Conservation (phyloP, 2,329 filamentous ascomycete species). For the Rutstroemia sp. region DNA sequence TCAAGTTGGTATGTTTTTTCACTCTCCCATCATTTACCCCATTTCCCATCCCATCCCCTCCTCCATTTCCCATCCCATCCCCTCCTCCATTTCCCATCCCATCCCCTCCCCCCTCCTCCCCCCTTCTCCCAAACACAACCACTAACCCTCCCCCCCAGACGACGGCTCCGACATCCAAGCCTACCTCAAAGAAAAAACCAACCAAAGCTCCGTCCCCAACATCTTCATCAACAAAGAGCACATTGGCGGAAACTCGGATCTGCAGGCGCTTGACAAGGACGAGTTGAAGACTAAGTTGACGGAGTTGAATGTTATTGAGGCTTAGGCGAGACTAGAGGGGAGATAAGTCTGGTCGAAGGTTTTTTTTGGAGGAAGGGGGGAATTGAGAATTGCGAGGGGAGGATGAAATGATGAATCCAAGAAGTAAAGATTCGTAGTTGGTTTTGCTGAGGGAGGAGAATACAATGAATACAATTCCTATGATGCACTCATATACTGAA, state of each 20-base stretch:
- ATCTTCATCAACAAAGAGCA: conserved; percentile 87
- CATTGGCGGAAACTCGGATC: conserved; percentile 92
- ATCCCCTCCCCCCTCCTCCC: too few species aligned
- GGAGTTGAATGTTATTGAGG: conserved; percentile 49
- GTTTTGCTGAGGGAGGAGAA: too few species aligned
- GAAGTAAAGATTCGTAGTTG: not conserved
- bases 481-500: not conserved
- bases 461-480: not conserved
- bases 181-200: conserved; percentile 70
- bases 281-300: conserved; percentile 59
- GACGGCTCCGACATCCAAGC: conserved; percentile 79
- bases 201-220: conserved; percentile 89
- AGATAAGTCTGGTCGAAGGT: too few species aligned
- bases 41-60: too few species aligned
- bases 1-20: conserved; percentile 57
- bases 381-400: not conserved
- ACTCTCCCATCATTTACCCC: not conserved
- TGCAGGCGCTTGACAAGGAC: conserved; percentile 56
- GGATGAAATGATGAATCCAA: not conserved
- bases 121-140: not conserved
- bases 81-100: too few species aligned
- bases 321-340: too few species aligned
- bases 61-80: too few species aligned
- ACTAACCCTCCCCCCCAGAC: conserved; percentile 39
- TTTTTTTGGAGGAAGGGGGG: not conserved